Evolutionary conservation across 2,329 filamentous ascomycete species (phyloP), one percentile per base, ranked within the genome.

Genomic region (Tolypocladium sp.): DNA sequence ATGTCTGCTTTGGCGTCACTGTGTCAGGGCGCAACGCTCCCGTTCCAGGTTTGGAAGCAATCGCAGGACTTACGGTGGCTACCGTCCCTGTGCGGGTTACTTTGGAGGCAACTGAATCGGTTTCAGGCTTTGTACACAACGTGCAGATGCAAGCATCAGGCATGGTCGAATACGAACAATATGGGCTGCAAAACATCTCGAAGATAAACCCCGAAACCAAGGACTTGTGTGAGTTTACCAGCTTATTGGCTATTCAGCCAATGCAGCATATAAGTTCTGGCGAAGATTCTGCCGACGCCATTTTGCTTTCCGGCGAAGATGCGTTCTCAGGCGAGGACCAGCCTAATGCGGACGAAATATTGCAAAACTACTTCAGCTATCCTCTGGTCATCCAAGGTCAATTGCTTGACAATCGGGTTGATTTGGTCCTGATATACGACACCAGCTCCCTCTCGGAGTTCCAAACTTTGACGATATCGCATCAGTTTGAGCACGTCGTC

Each of bases 31-130:
- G 71, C 0, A 63, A 68, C 8, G 65, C 67, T 2, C 61, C 65
- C 2, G 56, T 74, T 1, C 38, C 55, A 1, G 67, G 66, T 4
- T 63, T 74, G 0, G 65, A 67, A 4, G 57, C 61, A 1, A 67
- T 73, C 8, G 57, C 64, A 2, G 72, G 69, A 1, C 69, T 70
- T 6, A 67, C 67, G 0, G 68, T 74, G 25, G 65, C 67, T 12
- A 71, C 69, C 3, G 63, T 73, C 0, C 71, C 71, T 8, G 53
- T 70, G 1, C 62, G 68, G 7, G 55, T 69, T 3, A 40, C 35
- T 2, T 17, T 68, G 3, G 51, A 63, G 5, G 53, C 25, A 22
- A 27, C 58, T 8, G 55, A 57, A 6, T 58, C 57, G 1, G 30
- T 67, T 17, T 46, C 58, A 25, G 55, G 63, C 9, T 64, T 64